Conservation (phyloP, 2,329 filamentous ascomycete species). For the Ilyonectria robusta region DNA sequence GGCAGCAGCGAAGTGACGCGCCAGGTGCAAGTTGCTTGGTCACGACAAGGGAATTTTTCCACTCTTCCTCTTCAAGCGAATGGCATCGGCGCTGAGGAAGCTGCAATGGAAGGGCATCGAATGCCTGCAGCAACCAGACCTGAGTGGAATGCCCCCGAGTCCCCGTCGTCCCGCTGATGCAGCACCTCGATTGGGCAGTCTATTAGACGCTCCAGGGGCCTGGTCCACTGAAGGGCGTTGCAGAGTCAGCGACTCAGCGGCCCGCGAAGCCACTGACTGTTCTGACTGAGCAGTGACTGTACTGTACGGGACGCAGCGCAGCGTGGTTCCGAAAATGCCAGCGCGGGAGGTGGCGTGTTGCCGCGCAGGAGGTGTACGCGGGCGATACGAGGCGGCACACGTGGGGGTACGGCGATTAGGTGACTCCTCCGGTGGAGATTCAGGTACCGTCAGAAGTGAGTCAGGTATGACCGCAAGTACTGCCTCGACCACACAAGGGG, state of each 20-base stretch:
- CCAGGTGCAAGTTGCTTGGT: conserved; percentile 44
- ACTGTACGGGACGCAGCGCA: conserved; percentile 19
- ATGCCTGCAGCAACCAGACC: conserved; percentile 27
- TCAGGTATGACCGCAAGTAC: conserved; percentile 40
- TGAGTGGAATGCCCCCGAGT: conserved; percentile 31
- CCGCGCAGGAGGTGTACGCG: conserved; percentile 36
- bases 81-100: conserved; percentile 35
- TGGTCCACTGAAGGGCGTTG: conserved; percentile 38
- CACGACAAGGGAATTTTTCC: conserved; percentile 32
- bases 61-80: conserved; percentile 32
- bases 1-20: conserved; percentile 37
- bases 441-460: conserved; percentile 37
- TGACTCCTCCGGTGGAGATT: conserved; percentile 17
- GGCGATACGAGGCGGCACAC: conserved; percentile 38
- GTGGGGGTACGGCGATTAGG: conserved; percentile 36
- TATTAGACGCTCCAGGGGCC: conserved; percentile 28
- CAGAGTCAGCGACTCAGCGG: conserved; percentile 30
- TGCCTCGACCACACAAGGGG: conserved; percentile 28
- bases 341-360: conserved; percentile 41
- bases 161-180: conserved; percentile 34
- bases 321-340: conserved; percentile 18
- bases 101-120: conserved; percentile 46
- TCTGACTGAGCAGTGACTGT: conserved; percentile 29
- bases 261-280: conserved; percentile 21
- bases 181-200: conserved; percentile 16